phyloP scores from a whole-genome alignment of 805 yeast species.

The Wickerhamiella sergipiensis region DNA sequence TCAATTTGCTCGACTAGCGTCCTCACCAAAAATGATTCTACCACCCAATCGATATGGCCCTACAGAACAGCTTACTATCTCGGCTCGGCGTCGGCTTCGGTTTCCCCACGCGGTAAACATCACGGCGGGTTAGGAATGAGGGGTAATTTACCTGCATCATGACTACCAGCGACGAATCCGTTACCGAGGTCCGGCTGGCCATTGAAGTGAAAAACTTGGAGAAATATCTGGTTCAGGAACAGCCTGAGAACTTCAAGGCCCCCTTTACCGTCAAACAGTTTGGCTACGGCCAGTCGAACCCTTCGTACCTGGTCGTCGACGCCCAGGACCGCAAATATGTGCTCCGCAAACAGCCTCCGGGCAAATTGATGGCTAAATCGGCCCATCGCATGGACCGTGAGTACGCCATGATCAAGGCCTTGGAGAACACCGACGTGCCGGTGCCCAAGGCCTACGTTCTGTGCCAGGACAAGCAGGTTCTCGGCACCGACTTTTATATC shows the following conservation, averaged over 20 bases:
- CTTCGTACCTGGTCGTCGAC: conserved; percentile 40
- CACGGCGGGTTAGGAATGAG: neutral
- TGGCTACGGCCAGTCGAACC: conserved; percentile 51
- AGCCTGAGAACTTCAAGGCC: conserved; percentile 14
- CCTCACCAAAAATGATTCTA: too few species aligned
- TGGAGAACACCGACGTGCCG: conserved; percentile 31
- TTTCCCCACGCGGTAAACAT: too few species aligned
- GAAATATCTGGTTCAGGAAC: conserved; percentile 16
- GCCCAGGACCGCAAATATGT: conserved; percentile 30
- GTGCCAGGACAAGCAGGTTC: conserved; percentile 41
- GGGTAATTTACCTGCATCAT: neutral
- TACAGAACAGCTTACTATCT: neutral
- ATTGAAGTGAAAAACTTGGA: conserved; percentile 20
- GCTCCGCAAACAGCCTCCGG: conserved; percentile 43
- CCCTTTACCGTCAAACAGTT: conserved; percentile 37
- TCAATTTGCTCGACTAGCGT: too few species aligned
- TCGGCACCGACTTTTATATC: conserved; percentile 44
- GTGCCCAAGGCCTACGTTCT: conserved; percentile 39
- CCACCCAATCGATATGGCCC: too few species aligned
- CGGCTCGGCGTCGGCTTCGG: neutral
- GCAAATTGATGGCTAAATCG: conserved; percentile 36
- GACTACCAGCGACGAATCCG: neutral
- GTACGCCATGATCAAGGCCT: conserved; percentile 35
- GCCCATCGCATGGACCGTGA: conserved; percentile 56
- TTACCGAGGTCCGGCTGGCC: conserved; percentile 17